Evolutionary conservation across 2,329 filamentous ascomycete genomes (phyloP).

Genomic region (Diaporthe longicolla): DNA sequence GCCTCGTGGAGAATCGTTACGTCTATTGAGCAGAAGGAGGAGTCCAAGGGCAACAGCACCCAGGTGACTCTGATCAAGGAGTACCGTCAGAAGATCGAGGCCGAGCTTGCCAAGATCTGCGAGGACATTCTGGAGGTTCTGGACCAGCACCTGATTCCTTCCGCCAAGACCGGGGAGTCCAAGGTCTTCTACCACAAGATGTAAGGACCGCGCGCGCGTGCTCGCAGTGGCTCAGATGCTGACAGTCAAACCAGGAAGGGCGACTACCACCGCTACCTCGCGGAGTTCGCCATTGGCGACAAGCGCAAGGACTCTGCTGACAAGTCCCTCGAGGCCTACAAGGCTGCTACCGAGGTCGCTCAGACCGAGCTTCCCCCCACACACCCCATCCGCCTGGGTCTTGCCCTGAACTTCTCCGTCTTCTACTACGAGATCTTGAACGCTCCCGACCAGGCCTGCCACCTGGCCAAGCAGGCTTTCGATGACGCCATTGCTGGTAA

Average conservation of each 20-base stretch:
- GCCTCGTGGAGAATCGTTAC: constrained; percentile 98
- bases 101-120: constrained; percentile 96
- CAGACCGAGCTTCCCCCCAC: constrained; percentile 91
- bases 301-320: constrained; percentile 96
- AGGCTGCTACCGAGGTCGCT: constrained; percentile 90
- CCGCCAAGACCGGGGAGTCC: constrained; percentile 94
- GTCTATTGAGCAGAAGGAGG: constrained; percentile 99
- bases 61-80: constrained; percentile 96
- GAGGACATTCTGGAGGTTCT: constrained; percentile 97
- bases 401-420: constrained; percentile 96
- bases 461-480: constrained; percentile 95
- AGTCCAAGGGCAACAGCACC: constrained; percentile 95
- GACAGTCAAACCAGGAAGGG: constrained; percentile 81
- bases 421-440: constrained; percentile 99
- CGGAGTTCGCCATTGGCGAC: constrained; percentile 95
- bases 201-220: constrained; percentile 60
- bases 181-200: constrained; percentile 99
- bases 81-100: constrained; percentile 99
- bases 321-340: constrained; percentile 97
- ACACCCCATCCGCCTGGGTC: constrained; percentile 92
- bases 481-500: constrained; percentile 91
- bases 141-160: constrained; percentile 93
- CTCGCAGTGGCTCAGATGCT: constrained; percentile 34
- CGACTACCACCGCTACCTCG: constrained; percentile 99
- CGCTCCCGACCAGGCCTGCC: constrained; percentile 97